Evolutionary conservation across 2,329 filamentous ascomycete species (phyloP), one percentile per base, ranked within the genome.

Genomic region (Penicillium brevicompactum): DNA sequence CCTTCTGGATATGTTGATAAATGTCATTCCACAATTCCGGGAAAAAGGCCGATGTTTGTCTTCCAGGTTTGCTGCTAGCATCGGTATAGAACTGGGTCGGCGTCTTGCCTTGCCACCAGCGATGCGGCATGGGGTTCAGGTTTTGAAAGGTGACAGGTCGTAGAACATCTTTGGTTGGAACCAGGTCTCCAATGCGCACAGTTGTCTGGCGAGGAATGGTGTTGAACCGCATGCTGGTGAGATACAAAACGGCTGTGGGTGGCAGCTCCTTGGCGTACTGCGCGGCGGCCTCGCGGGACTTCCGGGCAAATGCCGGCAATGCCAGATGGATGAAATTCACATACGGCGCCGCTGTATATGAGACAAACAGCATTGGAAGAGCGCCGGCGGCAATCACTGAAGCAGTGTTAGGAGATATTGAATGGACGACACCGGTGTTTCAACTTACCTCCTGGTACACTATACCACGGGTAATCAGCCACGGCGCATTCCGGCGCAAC

Each of bases 251-350:
- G 6, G 78, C 76, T 9, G 73, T 76, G 6, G 71, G 68, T 1
- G 78, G 78, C 3, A 80, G 64, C 40, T 74, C 74, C 51, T 74
- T 74, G 0, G 75, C 72, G 61, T 79, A 80, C 54, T 74, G 69
- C 41, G 76, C 57, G 14, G 76, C 72, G 16, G 71, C 67, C 52
- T 78, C 74, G 32, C 81, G 82, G 0, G 87, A 88, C 38, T 79
- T 73, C 43, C 88, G 84, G 14, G 88, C 89, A 61, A 82, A 83
- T 0, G 78, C 70, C 0, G 91, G 91, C 1, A 92, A 78, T 21
- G 83, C 82, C 47, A 94, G 76, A 71, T 89, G 85, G 56, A 94
- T 80, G 67, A 87, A 86, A 40, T 86, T 85, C 7, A 93, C 89
- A 67, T 89, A 90, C 3, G 90, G 88, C 0, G 84, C 80, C 2